These are phyloP conservation scores for Colletotrichum chrysophilum DNA, from an alignment of 2,329 filamentous ascomycete species.

Conservation along the genomic window DNA sequence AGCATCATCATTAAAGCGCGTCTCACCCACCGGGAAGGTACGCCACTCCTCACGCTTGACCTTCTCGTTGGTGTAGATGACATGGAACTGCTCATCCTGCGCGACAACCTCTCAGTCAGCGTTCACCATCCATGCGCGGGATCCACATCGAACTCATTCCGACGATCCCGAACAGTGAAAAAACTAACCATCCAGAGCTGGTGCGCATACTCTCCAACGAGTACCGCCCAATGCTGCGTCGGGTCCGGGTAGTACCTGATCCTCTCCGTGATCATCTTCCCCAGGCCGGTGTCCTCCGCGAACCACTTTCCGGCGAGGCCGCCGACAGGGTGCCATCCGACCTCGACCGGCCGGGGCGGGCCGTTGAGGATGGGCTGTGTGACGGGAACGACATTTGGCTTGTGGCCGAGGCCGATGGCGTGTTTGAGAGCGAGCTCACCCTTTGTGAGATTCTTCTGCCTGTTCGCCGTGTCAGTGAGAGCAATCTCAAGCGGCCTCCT, in stretches of 20 bases:
- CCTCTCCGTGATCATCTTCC: conserved; percentile 60
- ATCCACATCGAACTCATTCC: background rate
- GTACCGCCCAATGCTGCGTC: conserved; percentile 65
- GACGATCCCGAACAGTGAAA: background rate
- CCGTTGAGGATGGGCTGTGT: conserved; percentile 41
- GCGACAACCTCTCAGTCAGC: background rate
- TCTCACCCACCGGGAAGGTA: conserved; percentile 56
- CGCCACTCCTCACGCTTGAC: conserved; percentile 53
- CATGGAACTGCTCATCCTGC: conserved; percentile 58
- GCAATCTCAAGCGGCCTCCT: background rate
- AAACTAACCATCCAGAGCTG: conserved; percentile 62
- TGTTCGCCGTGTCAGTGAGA: conserved; percentile 24
- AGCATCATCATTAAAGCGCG: conserved; percentile 60
- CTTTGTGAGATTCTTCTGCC: conserved; percentile 40
- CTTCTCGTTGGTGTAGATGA: conserved; percentile 61
- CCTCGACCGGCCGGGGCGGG: conserved; percentile 48
- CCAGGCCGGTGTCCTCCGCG: conserved; percentile 59
- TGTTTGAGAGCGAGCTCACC: conserved; percentile 46
- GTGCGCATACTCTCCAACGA: conserved; percentile 60
- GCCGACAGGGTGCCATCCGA: conserved; percentile 65
- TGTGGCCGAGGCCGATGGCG: conserved; percentile 46
- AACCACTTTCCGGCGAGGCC: conserved; percentile 64
- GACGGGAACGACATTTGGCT: conserved; percentile 47
- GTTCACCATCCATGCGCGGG: background rate
- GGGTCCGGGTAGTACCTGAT: conserved; percentile 62